A percentile compares a stretch with the other conserved stretches of the same genome.
phyloP scores from a whole-genome alignment of 805 yeast species.

The Maudiozyma serrabonitensis region DNA sequence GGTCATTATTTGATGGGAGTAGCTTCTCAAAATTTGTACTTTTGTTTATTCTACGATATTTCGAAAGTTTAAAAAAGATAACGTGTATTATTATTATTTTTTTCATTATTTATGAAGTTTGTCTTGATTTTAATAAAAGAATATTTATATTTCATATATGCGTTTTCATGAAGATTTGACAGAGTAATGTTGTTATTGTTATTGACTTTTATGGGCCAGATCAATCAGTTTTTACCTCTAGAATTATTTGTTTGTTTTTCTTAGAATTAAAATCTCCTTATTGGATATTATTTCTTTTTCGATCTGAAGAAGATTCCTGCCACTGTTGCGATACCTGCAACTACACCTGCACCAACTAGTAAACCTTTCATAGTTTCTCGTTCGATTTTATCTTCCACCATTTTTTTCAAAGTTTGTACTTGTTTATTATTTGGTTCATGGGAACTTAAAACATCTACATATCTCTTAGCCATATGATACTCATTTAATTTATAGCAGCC shows the following conservation, averaged over 20 bases:
- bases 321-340: slow-evolving; percentile 73
- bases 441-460: slow-evolving; percentile 63
- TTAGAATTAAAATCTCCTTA: not conserved
- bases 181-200: not conserved
- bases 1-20: too few species aligned
- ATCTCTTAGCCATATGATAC: slow-evolving; percentile 73
- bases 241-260: not conserved
- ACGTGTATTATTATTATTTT: not conserved
- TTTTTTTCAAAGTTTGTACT: slow-evolving; percentile 58
- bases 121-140: not conserved
- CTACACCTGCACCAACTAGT: slow-evolving; percentile 75
- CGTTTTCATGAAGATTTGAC: not conserved
- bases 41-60: too few species aligned
- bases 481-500: slow-evolving; percentile 88
- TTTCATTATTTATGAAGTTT: not conserved
- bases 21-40: too few species aligned
- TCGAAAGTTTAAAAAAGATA: too few species aligned
- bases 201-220: not conserved
- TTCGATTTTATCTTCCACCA: slow-evolving; percentile 76
- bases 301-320: slow-evolving; percentile 18
- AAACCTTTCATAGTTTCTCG: slow-evolving; percentile 83
- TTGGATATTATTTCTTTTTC: slow-evolving; percentile 10
- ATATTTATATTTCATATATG: not conserved
- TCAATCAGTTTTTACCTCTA: not conserved
- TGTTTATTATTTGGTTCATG: slow-evolving; percentile 83